phyloP scores from a whole-genome alignment of 768 basidiomycete genomes.

The Panaeolus cyanescens region DNA sequence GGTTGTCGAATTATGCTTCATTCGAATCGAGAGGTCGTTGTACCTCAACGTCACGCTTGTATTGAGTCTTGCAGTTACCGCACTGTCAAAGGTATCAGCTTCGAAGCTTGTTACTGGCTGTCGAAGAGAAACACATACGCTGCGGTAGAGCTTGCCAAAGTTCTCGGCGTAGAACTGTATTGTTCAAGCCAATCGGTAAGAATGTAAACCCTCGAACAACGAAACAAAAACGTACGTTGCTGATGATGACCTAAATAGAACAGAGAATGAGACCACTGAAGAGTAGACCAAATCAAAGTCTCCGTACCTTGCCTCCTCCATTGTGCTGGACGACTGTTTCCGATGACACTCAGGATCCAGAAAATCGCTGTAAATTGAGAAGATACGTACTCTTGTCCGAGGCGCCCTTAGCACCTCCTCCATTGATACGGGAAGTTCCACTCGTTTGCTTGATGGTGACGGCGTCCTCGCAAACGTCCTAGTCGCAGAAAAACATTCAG shows the following conservation, averaged over 20 bases:
- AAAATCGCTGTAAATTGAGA: not conserved
- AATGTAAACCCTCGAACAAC: not conserved
- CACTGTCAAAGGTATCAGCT: not conserved
- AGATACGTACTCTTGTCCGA: slow-evolving; percentile 27
- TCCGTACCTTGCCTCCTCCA: slow-evolving; percentile 30
- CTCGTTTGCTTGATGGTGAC: slow-evolving; percentile 42
- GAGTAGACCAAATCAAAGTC: too few species aligned
- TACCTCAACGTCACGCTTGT: slow-evolving; percentile 5
- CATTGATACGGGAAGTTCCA: slow-evolving; percentile 36
- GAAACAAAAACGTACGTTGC: slow-evolving; percentile 26
- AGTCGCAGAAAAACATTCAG: not conserved
- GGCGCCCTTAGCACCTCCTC: slow-evolving; percentile 35
- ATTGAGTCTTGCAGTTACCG: slow-evolving; percentile 5
- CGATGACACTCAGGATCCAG: not conserved
- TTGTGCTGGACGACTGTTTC: slow-evolving; percentile 36
- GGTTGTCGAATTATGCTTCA: not conserved
- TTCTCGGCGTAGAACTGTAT: slow-evolving; percentile 40
- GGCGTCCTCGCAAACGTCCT: slow-evolving; percentile 40
- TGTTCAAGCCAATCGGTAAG: not conserved
- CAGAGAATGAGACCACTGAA: not conserved
- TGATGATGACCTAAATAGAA: slow-evolving; percentile 29
- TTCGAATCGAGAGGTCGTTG: not conserved
- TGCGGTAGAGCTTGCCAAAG: slow-evolving; percentile 40
- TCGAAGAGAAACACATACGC: slow-evolving; percentile 18
- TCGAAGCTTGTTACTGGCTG: not conserved